phyloP scores from a whole-genome alignment of 208 protist species.

The Endotrypanum monterogeii region DNA sequence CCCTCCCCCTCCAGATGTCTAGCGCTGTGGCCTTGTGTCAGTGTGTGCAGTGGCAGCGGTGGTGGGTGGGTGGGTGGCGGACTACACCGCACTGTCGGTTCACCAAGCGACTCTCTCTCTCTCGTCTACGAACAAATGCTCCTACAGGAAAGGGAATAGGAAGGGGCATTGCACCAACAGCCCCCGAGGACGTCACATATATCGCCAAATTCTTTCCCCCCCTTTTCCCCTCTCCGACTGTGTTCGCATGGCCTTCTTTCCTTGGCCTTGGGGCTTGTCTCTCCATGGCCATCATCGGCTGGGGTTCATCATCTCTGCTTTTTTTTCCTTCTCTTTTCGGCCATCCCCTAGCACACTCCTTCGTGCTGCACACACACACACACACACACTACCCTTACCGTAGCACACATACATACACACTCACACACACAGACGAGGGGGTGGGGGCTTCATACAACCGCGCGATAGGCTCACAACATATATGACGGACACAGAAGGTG shows the following conservation, averaged over 20 bases:
- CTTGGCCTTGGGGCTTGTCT: no score
- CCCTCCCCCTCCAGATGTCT: neutral
- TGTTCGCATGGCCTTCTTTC: no score
- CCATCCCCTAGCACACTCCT: neutral
- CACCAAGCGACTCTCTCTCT: neutral
- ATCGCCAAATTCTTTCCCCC: neutral
- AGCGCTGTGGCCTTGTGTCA: neutral
- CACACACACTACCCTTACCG: neutral
- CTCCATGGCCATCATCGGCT: no score
- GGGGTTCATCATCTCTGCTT: no score
- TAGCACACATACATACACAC: neutral
- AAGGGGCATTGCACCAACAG: neutral
- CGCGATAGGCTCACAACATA: neutral
- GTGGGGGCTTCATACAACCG: neutral
- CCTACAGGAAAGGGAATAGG: neutral
- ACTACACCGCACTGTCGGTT: neutral
- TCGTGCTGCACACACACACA: neutral
- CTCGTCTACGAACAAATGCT: neutral
- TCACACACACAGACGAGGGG: neutral
- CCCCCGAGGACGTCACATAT: neutral
- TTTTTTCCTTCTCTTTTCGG: neutral
- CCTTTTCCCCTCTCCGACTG: neutral
- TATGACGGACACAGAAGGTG: neutral
- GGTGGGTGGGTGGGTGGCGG: no score
- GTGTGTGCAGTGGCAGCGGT: neutral